These are phyloP conservation scores for Tricholoma flavovirens DNA, from an alignment of 768 basidiomycete genomes.

Conservation along the genomic window DNA sequence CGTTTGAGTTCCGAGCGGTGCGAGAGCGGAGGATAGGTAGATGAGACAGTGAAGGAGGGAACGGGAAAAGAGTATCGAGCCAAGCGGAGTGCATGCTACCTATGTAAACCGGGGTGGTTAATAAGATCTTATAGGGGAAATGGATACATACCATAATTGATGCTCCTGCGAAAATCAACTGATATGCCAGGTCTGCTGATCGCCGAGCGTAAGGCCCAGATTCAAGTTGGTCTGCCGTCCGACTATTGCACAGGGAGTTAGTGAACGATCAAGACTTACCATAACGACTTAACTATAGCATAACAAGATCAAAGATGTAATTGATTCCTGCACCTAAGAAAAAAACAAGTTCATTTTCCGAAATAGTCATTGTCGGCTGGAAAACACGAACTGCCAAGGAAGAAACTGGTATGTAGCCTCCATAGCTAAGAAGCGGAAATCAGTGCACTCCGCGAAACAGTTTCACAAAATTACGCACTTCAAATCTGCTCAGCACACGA, in stretches of 20 bases:
- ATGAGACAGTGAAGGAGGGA: slow-evolving; percentile 62
- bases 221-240: slow-evolving; percentile 62
- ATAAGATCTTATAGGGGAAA: not conserved
- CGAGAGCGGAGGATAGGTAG: slow-evolving; percentile 63
- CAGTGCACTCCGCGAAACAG: not conserved
- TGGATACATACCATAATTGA: slow-evolving; percentile 52
- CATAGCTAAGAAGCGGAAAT: slow-evolving; percentile 46
- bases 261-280: not conserved
- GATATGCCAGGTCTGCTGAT: slow-evolving; percentile 77
- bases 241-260: slow-evolving; percentile 35
- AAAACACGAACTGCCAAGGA: slow-evolving; percentile 51
- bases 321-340: slow-evolving; percentile 40
- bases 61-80: slow-evolving; percentile 49
- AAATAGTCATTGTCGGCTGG: not conserved
- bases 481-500: slow-evolving; percentile 38
- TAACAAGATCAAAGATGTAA: slow-evolving; percentile 61
- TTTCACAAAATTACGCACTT: slow-evolving; percentile 36
- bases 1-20: slow-evolving; percentile 60
- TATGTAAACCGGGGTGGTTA: slow-evolving; percentile 9
- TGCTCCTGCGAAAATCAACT: slow-evolving; percentile 49
- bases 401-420: slow-evolving; percentile 70
- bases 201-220: slow-evolving; percentile 46
- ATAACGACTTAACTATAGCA: slow-evolving; percentile 58
- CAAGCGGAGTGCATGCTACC: slow-evolving; percentile 58
- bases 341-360: not conserved